Evolutionary conservation across 1,139 yeast genomes (phyloP), one percentile per base, ranked within the genome.

Genomic region (Blastobotrys petasosporus): DNA sequence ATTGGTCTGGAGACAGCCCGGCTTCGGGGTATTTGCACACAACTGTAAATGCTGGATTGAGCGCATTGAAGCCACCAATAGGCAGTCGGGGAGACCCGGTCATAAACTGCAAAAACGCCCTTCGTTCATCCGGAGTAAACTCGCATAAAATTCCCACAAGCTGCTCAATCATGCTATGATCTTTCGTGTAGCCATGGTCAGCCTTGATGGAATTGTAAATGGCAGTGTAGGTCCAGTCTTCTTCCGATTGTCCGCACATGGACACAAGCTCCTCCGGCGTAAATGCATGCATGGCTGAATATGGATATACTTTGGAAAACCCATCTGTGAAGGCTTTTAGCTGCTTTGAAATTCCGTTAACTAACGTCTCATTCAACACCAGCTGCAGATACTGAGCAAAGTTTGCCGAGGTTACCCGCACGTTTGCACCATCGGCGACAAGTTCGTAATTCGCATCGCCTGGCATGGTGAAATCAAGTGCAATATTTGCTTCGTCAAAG

Each of bases 71-170:
- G 0, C 98, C 98, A 0, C 97, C 98, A 57, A 88, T 77, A 0
- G 98, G 98, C 42, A 92, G 67, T 54, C 83, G 85, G 2, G 97
- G 97, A 3, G 96, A 80, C 0, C 98, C 98, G 0, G 98, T 92
- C 52, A 90, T 70, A 63, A 92, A 92, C 62, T 87, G 96, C 42
- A 88, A 67, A 59, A 92, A 90, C 32, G 74, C 67, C 41, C 97
- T 73, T 52, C 84, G 78, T 52, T 88, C 84, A 2, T 65, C 59
- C 3, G 59, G 58, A 9, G 65, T 62, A 52, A 88, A 83, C 5
- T 68, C 68, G 3, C 77, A 62, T 75, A 92, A 70, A 1, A 86
- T 73, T 31, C 71, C 70, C 29, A 88, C 65, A 48, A 92, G 67
- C 50, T 76, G 72, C 50, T 72, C 74, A 9, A 92, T 77, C 0